phyloP scores from a whole-genome alignment of 345 rosid species.

The Moricandia arvensis region DNA sequence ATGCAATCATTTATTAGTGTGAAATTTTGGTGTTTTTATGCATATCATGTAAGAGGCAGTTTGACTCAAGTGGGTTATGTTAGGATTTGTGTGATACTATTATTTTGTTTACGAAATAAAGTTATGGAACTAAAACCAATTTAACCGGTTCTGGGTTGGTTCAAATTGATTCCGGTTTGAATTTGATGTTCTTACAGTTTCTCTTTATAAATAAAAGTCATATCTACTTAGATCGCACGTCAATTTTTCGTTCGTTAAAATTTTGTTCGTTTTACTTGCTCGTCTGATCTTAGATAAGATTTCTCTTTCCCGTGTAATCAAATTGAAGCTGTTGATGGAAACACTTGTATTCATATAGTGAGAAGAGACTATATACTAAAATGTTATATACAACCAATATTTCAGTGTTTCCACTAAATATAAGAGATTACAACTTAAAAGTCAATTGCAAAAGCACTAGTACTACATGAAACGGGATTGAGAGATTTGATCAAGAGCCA shows the following conservation, averaged over 20 bases:
- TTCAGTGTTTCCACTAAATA: neutral
- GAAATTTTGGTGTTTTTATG: neutral
- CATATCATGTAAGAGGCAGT: no score
- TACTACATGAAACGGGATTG: slow-evolving; percentile 34
- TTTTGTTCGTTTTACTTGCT: neutral
- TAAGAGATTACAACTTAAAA: neutral
- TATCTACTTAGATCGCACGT: slow-evolving; percentile 5
- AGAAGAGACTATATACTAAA: slow-evolving; percentile 20
- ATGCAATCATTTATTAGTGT: neutral
- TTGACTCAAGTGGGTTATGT: no score
- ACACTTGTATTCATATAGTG: neutral
- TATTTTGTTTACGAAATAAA: neutral
- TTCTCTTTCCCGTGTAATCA: slow-evolving; percentile 3
- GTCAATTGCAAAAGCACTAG: neutral
- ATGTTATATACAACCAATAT: slow-evolving; percentile 30
- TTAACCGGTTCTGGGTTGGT: neutral
- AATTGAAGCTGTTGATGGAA: neutral
- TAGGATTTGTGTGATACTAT: neutral
- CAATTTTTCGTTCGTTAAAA: neutral
- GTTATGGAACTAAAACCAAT: neutral
- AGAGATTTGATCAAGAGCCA: slow-evolving; percentile 60
- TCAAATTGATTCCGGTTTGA: neutral
- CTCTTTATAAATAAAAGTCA: no score
- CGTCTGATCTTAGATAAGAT: neutral
- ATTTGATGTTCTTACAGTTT: neutral